Conservation (phyloP, 78 protist genomes). For the Emiliania huxleyi region DNA sequence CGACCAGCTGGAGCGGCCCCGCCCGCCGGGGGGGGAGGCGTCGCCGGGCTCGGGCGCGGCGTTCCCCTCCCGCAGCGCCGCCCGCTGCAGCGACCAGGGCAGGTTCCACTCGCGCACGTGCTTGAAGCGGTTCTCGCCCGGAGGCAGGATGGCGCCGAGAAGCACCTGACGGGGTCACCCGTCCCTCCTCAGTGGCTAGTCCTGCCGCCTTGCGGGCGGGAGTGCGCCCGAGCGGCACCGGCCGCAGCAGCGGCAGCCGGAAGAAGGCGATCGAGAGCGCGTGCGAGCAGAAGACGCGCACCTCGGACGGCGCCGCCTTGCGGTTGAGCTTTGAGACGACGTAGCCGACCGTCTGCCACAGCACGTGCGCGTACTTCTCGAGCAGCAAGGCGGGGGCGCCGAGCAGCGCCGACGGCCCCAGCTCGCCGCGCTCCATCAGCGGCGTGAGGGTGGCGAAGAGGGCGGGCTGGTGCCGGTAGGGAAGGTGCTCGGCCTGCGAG, state of each 20-base stretch:
- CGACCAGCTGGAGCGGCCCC: no score
- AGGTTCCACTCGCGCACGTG: conserved; percentile 6
- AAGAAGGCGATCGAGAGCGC: background rate
- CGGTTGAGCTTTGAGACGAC: background rate
- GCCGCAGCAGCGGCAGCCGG: background rate
- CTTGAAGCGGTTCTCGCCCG: background rate
- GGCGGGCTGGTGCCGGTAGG: background rate
- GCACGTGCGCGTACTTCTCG: background rate
- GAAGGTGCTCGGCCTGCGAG: background rate
- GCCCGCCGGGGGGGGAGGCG: no score
- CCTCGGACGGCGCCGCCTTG: background rate
- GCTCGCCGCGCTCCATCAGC: background rate
- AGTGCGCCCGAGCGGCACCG: background rate
- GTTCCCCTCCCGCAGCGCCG: background rate
- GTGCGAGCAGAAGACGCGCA: conserved; percentile 5
- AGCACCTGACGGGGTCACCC: background rate
- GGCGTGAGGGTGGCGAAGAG: background rate
- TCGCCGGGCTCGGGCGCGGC: background rate
- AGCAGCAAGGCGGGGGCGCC: background rate
- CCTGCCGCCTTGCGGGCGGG: no score
- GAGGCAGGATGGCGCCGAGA: background rate
- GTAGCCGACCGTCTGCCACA: background rate
- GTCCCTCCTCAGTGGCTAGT: no score
- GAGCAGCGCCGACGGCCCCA: background rate
- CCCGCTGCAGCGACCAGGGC: background rate